Base-by-base conservation (phyloP, 2,329 filamentous ascomycete genomes). In the Alternaria gaisen region DNA sequence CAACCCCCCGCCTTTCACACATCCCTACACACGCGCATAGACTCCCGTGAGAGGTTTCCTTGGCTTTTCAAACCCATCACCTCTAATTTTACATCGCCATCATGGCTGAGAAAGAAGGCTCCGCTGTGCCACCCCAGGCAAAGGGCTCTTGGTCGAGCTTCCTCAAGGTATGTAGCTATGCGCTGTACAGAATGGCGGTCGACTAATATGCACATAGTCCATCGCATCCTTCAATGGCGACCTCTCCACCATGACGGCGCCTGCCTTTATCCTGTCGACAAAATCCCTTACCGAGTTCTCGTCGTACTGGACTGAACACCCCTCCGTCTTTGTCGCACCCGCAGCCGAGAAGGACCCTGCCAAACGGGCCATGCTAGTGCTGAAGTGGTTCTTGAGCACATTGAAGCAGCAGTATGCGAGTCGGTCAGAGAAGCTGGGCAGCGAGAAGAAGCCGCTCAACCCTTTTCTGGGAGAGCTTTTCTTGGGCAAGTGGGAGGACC, bases 401-500 rank as follows among this genome's bases (percentile, higher is more conserved):
- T 84, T 98, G 53, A 97, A 95, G 83, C 92, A 96, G 80, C 93
- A 97, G 77, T 91, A 90, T 77, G 86, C 85, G 70, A 88, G 84
- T 70, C 83, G 88, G 60, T 96, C 92, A 76, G 94, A 97, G 77
- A 89, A 89, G 77, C 80, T 89, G 66, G 93, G 93, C 51, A 95
- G 93, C 74, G 94, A 97, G 84, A 98, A 98, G 88, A 99, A 98
- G 84, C 94, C 94, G 3, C 82, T 99, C 61, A 98, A 99, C 76
- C 95, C 95, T 0, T 98, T 99, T 81, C 82, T 99, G 36, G 94
- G 94, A 58, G 94, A 99, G 83, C 86, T 98, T 34, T 98, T 97
- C 81, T 80, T 98, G 28, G 95, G 94, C 24, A 91, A 89, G 72
- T 99, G 95, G 95, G 87, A 90, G 60, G 92, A 97, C 74, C 85